Base-by-base conservation (phyloP, 2,329 filamentous ascomycete genomes). In the Trichoderma sp. region DNA sequence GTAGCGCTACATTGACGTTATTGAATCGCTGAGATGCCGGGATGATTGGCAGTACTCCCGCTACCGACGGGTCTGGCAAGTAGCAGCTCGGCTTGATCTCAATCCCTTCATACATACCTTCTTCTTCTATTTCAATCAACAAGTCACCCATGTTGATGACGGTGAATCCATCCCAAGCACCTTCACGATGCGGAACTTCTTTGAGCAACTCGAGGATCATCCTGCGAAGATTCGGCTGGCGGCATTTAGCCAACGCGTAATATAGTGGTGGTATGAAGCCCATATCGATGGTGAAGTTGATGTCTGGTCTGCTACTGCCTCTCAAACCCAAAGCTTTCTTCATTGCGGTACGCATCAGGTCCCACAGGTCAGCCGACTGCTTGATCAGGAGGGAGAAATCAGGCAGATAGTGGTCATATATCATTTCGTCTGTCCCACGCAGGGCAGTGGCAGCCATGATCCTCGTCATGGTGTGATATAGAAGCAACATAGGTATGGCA, bases 191-290 rank as follows among this genome's bases (percentile, higher is more conserved):
- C 5, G 73, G 72, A 12, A 63, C 68, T 8, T 67, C 34, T n/a
- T 72, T 53, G 1, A 78, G 57, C 32, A 77, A 20, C 20, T 67
- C 61, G 57, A 77, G 73, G 4, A 79, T 77, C 32, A 78, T 75
- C 3, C 74, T 70, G 13, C 80, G 74, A 67, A 81, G 73, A n/a
- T 73, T 74, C n/a, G 74, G 77, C 26, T 76, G 69, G 3, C 80
- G 79, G 69, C 80, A 81, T 61, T 80, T 79, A 1, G 79, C 65
- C 11, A 78, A 76, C 0, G 76, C 76, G 64, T 78, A 81, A 58
- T 79, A 81, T 11, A 82, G 61, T 4, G 79, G 78, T 1, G 77
- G 75, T 70, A 78, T 74, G 53, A 72, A 80, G n/a, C 80, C 80
- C 15, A 78, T 75, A 43, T 82, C 80, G 5, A 63, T 50, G 11